Base-by-base conservation (phyloP, 192 early-diverging fungal genomes). In the Entomortierella beljakovae region DNA sequence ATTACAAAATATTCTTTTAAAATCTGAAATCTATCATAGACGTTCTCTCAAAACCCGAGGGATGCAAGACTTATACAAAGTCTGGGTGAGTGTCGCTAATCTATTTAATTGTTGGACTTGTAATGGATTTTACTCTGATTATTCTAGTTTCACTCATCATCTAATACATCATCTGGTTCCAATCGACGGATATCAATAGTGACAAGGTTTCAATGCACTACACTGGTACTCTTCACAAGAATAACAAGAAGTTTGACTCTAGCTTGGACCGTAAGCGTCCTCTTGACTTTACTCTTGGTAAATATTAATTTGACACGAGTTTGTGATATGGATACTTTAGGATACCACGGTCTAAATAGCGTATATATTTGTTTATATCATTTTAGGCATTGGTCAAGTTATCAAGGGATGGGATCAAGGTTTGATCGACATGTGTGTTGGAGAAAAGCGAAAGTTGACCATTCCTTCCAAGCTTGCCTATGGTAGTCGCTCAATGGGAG, bases 331-430 rank as follows among this genome's bases (percentile, higher is more conserved):
- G 7, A 64, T 67, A 64, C 64, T 8, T 20, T 1, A 40, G 13
- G 48, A 32, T 26, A 20, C n/a, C 8, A 28, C 40, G 10, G 18
- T 10, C 29, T 49, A 32, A 49, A 11, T 28, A 57, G 7, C 33
- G 34, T n/a, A 11, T 29, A 7, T 50, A 2, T 5, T 60, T 61
- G 20, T 40, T 35, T 29, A 42, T 6, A 34, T 11, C 32, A 64
- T 26, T 6, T 58, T 57, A 82, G 81, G 79, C 32, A 28, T 64
- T 33, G 88, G 88, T 28, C 83, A 83, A 79, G 92, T 95, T 13
- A 95, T 95, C 69, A 88, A 93, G 80, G 94, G 88, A 28, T 95
- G 94, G 94, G 94, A 95, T 59, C 81, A 91, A 73, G 93, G 92
- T 25, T 74, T 92, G 46, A 15, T 26, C 34, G 85, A 84, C 40